Evolutionary conservation across 768 basidiomycete genomes (phyloP).

Genomic region (Pleurotus citrinopileatus): DNA sequence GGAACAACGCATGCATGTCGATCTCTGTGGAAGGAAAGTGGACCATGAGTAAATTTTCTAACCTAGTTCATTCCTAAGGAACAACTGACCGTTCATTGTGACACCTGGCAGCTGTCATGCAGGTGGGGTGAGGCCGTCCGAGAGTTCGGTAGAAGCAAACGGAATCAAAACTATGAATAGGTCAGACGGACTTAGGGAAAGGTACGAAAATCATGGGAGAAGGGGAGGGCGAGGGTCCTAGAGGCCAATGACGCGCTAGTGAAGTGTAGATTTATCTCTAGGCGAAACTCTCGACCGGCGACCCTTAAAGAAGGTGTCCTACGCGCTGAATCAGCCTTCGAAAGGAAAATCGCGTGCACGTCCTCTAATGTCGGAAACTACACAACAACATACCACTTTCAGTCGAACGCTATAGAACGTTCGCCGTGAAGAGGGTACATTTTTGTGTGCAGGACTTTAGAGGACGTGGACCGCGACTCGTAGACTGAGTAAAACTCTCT

Average conservation of each 20-base stretch:
- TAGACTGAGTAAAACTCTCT: neutral
- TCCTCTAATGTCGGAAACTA: slow-evolving; percentile 11
- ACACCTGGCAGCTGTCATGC: no score
- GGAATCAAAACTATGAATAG: neutral
- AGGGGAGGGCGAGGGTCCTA: neutral
- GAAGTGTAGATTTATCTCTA: neutral
- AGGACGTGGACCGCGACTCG: slow-evolving; percentile 6
- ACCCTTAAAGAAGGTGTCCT: neutral
- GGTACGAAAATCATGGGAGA: neutral
- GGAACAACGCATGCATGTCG: no score
- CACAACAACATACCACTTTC: slow-evolving; percentile 9
- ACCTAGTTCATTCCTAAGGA: no score
- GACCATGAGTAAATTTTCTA: no score
- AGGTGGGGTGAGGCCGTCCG: no score
- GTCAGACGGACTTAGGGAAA: neutral
- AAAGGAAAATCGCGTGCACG: slow-evolving; percentile 5
- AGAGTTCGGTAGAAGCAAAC: no score
- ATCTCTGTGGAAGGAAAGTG: no score
- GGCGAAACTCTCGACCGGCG: neutral
- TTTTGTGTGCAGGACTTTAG: slow-evolving; percentile 7
- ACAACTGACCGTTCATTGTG: no score
- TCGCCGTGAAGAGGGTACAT: neutral
- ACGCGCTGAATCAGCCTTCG: neutral
- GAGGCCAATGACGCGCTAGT: neutral
- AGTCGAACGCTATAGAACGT: neutral